Evolutionary conservation across 1,139 yeast genomes (phyloP), one percentile per base, ranked within the genome.

Genomic region (Spathaspora jeffriesii): DNA sequence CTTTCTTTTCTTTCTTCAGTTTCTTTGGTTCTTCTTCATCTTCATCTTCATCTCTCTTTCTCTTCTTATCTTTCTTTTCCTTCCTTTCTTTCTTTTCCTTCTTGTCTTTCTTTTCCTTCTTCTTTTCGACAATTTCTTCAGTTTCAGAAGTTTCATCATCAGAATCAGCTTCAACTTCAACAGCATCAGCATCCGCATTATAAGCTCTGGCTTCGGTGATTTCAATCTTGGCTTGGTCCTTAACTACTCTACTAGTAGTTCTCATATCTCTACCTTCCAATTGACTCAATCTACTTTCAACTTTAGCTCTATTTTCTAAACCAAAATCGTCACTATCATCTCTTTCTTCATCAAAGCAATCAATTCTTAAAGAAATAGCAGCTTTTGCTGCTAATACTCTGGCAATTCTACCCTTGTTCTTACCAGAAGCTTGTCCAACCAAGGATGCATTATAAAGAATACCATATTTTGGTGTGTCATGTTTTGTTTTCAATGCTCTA

Each of bases 371-470:
- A 53, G 97, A 89, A 63, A 93, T 95, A 45, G 99, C 96, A 58
- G 97, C 96, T 78, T 93, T 93, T 54, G 98, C 98, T 61, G 99
- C 99, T 59, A 93, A 82, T 60, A 93, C 97, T 78, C 99, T 87
- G 49, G 99, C 98, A 67, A 93, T 90, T 78, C 92, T 91, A 74
- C 99, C 99, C 82, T 93, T 95, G 78, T 95, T 93, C 79, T 92
- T 92, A 65, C 96, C 88, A 54, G 93, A 78, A 48, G 99, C 99
- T 76, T 88, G 90, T 58, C 98, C 97, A 61, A 93, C 92, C 68
- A 93, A 89, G 32, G 97, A 87, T 48, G 98, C 91, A 76, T 93
- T 98, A 78, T 93, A 93, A 64, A 93, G 89, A 67, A 93, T 81
- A 68, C 99, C 99, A 70, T 93, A 93, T 72, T 93, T 93, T 62